These are phyloP conservation scores for Wickerhamomyces kurtzmanii DNA, from an alignment of 805 yeast genomes.

Conservation along the genomic window DNA sequence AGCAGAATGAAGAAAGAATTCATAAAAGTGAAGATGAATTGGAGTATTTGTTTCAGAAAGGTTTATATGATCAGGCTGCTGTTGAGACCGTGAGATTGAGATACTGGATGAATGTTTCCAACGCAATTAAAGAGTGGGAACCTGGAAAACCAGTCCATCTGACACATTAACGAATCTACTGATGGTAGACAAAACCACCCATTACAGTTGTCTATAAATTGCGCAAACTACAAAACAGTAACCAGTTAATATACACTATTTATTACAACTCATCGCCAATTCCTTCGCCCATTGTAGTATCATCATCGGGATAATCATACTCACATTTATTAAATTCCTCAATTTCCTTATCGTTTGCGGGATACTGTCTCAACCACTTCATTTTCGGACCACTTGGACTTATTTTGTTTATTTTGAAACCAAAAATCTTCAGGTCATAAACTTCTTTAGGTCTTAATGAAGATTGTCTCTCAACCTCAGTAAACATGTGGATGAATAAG, in stretches of 20 bases:
- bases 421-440: slow-evolving; percentile 73
- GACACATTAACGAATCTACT: slow-evolving; percentile 48
- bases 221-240: not conserved
- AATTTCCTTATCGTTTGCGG: slow-evolving; percentile 49
- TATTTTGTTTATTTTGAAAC: slow-evolving; percentile 69
- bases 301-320: slow-evolving; percentile 40
- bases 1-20: slow-evolving; percentile 51
- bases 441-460: slow-evolving; percentile 41
- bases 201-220: slow-evolving; percentile 2
- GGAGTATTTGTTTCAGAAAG: slow-evolving; percentile 30
- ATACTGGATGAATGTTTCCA: slow-evolving; percentile 75
- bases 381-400: slow-evolving; percentile 86
- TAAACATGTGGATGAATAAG: slow-evolving; percentile 79
- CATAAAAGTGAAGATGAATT: slow-evolving; percentile 32
- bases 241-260: slow-evolving; percentile 1
- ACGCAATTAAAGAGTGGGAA: slow-evolving; percentile 72
- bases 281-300: too few relatives aligned
- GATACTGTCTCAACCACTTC: slow-evolving; percentile 86
- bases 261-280: too few relatives aligned
- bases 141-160: slow-evolving; percentile 56
- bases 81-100: slow-evolving; percentile 62
- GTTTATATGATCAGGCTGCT: slow-evolving; percentile 51
- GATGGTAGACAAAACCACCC: too few relatives aligned
- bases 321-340: slow-evolving; percentile 59
- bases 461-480: slow-evolving; percentile 79